phyloP scores from a whole-genome alignment of 208 protist species.

The Endotrypanum monterogeii region DNA sequence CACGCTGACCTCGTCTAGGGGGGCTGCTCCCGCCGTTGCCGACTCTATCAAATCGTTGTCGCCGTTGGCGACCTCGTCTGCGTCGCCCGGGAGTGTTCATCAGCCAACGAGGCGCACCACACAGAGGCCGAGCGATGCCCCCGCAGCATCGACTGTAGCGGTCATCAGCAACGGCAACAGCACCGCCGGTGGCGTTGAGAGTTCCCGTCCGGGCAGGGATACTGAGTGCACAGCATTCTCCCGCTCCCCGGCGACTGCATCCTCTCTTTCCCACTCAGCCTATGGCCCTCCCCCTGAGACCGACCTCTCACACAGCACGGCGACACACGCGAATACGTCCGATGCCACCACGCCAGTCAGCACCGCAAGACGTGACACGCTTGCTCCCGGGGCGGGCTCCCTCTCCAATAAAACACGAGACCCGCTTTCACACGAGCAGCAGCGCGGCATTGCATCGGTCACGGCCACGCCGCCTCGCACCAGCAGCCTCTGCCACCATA shows the following conservation, averaged over 20 bases:
- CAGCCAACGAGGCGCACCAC: neutral
- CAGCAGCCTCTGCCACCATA: slow-evolving; percentile 12
- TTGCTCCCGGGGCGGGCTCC: neutral
- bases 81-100: neutral
- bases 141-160: neutral
- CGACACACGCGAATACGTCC: slow-evolving; percentile 76
- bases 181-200: neutral
- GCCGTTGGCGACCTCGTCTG: neutral
- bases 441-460: slow-evolving; percentile 98
- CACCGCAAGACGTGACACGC: neutral
- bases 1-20: neutral
- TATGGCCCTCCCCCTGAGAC: neutral
- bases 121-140: neutral
- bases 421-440: slow-evolving; percentile 32
- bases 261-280: slow-evolving; percentile 24
- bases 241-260: slow-evolving; percentile 90
- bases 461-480: slow-evolving; percentile 14
- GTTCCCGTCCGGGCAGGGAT: neutral
- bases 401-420: neutral
- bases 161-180: neutral
- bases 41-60: too few species aligned
- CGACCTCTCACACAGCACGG: slow-evolving; percentile 32
- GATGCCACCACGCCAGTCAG: neutral
- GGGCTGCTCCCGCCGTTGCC: neutral
- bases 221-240: neutral